Percentiles rank a stretch among this genome's conserved stretches.
phyloP scores from a whole-genome alignment of 768 basidiomycete species.

The Ramaria rubella region DNA sequence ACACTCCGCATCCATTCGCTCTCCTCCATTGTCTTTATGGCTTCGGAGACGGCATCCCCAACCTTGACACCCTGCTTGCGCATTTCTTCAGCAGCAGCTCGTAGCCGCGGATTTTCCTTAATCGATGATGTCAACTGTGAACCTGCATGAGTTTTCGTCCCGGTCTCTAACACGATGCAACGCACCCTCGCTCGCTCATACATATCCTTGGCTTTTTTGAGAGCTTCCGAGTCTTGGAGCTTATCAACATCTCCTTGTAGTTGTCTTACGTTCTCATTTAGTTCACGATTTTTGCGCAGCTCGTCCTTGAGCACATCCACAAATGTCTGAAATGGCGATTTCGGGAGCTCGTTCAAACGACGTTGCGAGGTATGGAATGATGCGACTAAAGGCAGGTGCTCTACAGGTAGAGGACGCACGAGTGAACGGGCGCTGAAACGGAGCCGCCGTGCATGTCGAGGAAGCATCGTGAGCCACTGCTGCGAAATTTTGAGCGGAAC shows the following conservation, averaged over 20 bases:
- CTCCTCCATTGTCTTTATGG: conserved; percentile 90
- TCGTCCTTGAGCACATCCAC: conserved; percentile 92
- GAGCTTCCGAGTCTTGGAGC: conserved; percentile 91
- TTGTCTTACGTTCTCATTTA: conserved; percentile 96
- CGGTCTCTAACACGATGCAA: too few species aligned
- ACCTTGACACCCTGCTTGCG: conserved; percentile 85
- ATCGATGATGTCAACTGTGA: conserved; percentile 83
- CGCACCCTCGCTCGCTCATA: conserved; percentile 92
- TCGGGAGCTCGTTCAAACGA: conserved; percentile 59
- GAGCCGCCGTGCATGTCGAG: conserved; percentile 40
- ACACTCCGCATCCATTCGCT: conserved; percentile 82
- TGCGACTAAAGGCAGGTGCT: conserved; percentile 10
- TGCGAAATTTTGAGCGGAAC: conserved; percentile 1
- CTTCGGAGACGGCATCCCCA: conserved; percentile 89
- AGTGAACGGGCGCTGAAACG: conserved; percentile 22
- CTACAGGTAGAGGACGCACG: conserved; percentile 14
- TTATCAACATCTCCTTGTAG: conserved; percentile 97
- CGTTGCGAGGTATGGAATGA: conserved; percentile 45
- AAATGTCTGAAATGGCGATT: conserved; percentile 94
- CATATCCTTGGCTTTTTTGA: conserved; percentile 85
- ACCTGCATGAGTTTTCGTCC: not conserved
- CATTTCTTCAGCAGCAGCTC: conserved; percentile 90
- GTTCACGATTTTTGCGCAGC: conserved; percentile 85
- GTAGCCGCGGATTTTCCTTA: conserved; percentile 88
- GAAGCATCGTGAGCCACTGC: conserved; percentile 32